Evolutionary conservation across 202 grass and related monocot species (phyloP).

Genomic region (Eragrostis tef): DNA sequence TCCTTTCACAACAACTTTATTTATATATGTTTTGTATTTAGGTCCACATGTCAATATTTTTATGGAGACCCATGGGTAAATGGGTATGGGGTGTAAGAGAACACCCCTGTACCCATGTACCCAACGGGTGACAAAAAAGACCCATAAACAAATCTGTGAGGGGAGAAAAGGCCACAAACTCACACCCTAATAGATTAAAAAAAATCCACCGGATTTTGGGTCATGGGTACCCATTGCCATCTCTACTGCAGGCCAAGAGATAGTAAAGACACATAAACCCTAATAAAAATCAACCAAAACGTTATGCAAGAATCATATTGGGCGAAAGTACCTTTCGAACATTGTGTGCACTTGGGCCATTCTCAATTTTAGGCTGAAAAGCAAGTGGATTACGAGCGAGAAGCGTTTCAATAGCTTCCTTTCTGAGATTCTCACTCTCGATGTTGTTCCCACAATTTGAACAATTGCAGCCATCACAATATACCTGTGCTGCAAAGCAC

Average conservation of each 20-base stretch:
- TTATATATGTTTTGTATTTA: too few species aligned
- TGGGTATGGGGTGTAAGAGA: too few species aligned
- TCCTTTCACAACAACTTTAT: too few species aligned
- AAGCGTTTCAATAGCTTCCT: slow-evolving; percentile 57
- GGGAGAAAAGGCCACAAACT: too few species aligned
- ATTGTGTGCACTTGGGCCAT: slow-evolving; percentile 46
- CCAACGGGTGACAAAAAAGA: too few species aligned
- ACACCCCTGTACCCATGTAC: too few species aligned
- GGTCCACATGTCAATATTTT: too few species aligned
- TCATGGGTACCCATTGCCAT: too few species aligned
- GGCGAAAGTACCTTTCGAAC: slow-evolving; percentile 56
- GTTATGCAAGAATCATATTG: slow-evolving; percentile 16
- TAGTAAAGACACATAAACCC: not conserved
- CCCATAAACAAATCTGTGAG: too few species aligned
- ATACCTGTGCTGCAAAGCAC: slow-evolving; percentile 69
- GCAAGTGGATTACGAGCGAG: slow-evolving; percentile 67
- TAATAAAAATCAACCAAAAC: slow-evolving; percentile 28
- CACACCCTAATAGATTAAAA: too few species aligned
- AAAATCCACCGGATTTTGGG: too few species aligned
- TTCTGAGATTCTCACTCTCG: slow-evolving; percentile 60
- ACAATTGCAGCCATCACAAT: slow-evolving; percentile 76
- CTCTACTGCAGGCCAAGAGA: slow-evolving; percentile 27
- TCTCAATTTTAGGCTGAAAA: slow-evolving; percentile 81
- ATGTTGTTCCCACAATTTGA: slow-evolving; percentile 61
- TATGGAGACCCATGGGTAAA: too few species aligned